Conservation (phyloP, 257 asterid species). For the Solanum rostratum region DNA sequence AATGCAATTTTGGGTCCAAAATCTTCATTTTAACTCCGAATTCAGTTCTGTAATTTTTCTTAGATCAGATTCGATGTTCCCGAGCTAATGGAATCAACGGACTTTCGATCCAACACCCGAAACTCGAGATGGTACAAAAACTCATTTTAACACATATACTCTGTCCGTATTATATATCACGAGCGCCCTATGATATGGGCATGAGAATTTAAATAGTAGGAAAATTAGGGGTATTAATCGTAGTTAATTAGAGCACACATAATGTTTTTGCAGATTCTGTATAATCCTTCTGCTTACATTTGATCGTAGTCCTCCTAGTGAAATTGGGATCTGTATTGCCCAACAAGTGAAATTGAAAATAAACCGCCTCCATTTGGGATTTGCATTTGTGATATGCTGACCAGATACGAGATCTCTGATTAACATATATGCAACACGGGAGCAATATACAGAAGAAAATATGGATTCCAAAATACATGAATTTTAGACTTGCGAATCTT, state of each 20-base stretch:
- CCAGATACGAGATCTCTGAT: neutral
- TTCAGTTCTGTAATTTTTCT: too few species aligned
- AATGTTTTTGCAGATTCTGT: neutral
- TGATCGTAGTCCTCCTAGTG: neutral
- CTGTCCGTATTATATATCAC: too few species aligned
- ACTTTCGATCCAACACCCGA: too few species aligned
- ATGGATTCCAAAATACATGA: neutral
- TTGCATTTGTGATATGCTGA: neutral
- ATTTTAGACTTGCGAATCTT: neutral
- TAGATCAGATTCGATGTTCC: too few species aligned
- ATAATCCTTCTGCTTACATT: neutral
- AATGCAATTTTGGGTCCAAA: too few species aligned
- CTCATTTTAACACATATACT: too few species aligned
- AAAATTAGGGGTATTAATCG: too few species aligned
- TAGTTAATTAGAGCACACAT: neutral
- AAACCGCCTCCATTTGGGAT: neutral
- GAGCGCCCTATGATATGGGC: too few species aligned
- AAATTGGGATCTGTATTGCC: neutral
- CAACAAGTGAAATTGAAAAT: neutral
- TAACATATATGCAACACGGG: neutral
- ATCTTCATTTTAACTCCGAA: too few species aligned
- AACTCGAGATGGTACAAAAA: too few species aligned
- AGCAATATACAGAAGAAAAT: neutral
- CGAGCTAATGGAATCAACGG: too few species aligned
- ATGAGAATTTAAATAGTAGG: too few species aligned